These are phyloP conservation scores for Rubia peregrina DNA, from an alignment of 305 asterid genomes.

Conservation along the genomic window DNA sequence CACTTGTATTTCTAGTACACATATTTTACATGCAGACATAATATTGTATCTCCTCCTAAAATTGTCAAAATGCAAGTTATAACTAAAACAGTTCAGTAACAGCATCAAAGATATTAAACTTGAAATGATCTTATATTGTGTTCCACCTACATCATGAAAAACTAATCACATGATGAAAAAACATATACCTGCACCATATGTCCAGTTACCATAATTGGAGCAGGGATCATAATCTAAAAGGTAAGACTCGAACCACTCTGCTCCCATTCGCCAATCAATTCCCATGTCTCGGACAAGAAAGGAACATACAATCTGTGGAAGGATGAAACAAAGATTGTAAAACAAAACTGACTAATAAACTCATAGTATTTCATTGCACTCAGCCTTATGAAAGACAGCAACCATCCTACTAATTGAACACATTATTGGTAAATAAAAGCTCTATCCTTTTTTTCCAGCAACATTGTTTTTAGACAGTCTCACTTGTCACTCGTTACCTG, in stretches of 20 bases:
- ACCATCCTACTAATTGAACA: not conserved
- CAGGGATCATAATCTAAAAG: slow-evolving; percentile 93
- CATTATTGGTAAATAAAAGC: not conserved
- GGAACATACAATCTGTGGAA: slow-evolving; percentile 72
- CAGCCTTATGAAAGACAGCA: not conserved
- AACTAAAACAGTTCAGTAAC: not conserved
- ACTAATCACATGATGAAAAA: not conserved
- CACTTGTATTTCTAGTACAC: not conserved
- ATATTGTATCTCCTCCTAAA: not conserved
- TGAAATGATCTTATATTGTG: not conserved
- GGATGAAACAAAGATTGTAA: not conserved
- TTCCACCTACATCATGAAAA: not conserved
- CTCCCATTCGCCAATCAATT: slow-evolving; percentile 99
- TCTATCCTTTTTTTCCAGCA: too few species aligned
- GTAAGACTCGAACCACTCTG: slow-evolving; percentile 97
- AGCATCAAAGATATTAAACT: not conserved
- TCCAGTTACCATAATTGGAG: slow-evolving; percentile 95
- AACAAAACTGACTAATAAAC: not conserved
- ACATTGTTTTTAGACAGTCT: too few species aligned
- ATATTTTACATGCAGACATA: not conserved
- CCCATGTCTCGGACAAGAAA: slow-evolving; percentile 97
- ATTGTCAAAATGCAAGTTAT: not conserved
- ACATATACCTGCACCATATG: slow-evolving; percentile 82
- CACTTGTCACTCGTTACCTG: slow-evolving; percentile 38
- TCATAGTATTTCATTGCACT: not conserved